Evolutionary conservation across 2,329 filamentous ascomycete species (phyloP).

Genomic region (Daldinia sp.): DNA sequence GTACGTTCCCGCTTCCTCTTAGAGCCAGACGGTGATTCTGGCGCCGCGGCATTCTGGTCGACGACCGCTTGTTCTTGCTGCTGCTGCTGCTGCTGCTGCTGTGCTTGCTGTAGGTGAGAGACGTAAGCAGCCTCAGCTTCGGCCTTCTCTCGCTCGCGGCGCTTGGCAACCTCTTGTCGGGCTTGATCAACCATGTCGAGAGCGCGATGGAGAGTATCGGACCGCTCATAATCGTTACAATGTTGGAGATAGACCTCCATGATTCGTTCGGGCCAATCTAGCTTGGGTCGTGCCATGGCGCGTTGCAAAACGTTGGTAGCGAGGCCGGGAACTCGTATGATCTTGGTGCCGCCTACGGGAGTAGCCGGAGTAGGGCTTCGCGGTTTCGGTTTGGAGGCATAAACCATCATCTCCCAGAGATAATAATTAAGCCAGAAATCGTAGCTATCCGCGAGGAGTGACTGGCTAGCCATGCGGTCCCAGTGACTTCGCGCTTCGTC

Average conservation of each 20-base stretch:
- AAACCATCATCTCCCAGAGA: conserved; percentile 85
- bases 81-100: conserved; percentile 51
- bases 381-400: conserved; percentile 63
- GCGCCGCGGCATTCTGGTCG: conserved; percentile 45
- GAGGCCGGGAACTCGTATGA: conserved; percentile 73
- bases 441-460: conserved; percentile 78
- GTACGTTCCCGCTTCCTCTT: conserved; percentile 83
- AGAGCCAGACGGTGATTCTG: conserved; percentile 56
- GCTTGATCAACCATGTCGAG: conserved; percentile 79
- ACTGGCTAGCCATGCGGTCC: conserved; percentile 74
- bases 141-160: conserved; percentile 74
- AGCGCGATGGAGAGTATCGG: conserved; percentile 78
- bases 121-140: conserved; percentile 68
- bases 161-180: conserved; percentile 71
- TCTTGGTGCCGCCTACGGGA: conserved; percentile 53
- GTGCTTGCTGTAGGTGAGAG: conserved; percentile 51
- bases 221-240: conserved; percentile 90
- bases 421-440: conserved; percentile 97
- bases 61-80: conserved; percentile 52
- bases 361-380: conserved; percentile 65
- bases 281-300: conserved; percentile 70
- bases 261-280: conserved; percentile 83
- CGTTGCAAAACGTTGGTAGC: conserved; percentile 83
- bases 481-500: conserved; percentile 83
- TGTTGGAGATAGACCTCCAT: conserved; percentile 80